Evolutionary conservation across 768 basidiomycete species (phyloP), one percentile per base, ranked within the genome.

Genomic region (Chalciporus chontae): DNA sequence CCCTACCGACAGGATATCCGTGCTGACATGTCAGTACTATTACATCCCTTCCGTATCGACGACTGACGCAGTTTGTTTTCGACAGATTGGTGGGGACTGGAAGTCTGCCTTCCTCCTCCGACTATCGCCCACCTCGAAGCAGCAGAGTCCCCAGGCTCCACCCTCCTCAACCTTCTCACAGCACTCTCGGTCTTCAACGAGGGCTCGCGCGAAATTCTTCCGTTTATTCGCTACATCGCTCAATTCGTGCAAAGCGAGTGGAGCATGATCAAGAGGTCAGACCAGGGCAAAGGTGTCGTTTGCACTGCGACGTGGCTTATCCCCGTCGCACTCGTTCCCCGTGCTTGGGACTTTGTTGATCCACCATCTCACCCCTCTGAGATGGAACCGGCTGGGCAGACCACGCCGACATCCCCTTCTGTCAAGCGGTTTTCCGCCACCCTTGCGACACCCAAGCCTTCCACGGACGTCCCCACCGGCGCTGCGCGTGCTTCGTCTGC

Each of bases 231-330:
- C 26, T 93, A 91, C 69, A 81, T 91, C 44, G 74, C 86, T 14
- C 84, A 86, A 54, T 93, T 81, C 66, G 71, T 88, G 55, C 85
- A 93, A 56, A 81, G 78, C 39, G 90, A 94, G 62, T 91, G 82
- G 74, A 69, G 66, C 40, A 48, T 75, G 36, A 87, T 94, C 62
- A 75, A 78, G 59, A 69, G 62, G 18, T 79, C 85, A 57, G 76
- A 93, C 57, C 60, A 71, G 44, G 90, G 91, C 1, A 65, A 80
- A 59, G 91, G 91, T 17, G 92, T 93, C 32, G 83, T 94, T 29
- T 90, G 91, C 61, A 86, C 89, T 43, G 86, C 91, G 6, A 94
- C 91, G n/a, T 94, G 91, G 87, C 77, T 90, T 43, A 79, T 91
- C 76, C 90, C 89, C 18, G 79, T 82, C 44, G 89, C 89, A 4